Evolutionary conservation across 495 filamentous ascomycete species (phyloP), one percentile per base, ranked within the genome.

Genomic region (Daldinia bambusicola): DNA sequence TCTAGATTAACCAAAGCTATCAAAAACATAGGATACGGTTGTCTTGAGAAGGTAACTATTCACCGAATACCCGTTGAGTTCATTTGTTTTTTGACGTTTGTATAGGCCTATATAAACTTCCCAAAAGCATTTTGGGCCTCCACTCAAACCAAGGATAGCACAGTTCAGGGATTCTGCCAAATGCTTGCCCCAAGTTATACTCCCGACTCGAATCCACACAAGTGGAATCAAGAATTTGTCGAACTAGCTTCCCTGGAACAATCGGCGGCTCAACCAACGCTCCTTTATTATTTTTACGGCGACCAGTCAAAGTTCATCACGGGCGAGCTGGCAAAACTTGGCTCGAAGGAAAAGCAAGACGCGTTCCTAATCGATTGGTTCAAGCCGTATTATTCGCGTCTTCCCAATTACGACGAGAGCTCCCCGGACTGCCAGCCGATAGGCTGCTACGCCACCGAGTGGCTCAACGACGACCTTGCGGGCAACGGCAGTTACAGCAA

Each of bases 221-320:
- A 81, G 12, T 97, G 93, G 93, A 89, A 89, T 71, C 91, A 93
- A 80, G 91, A 95, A 81, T 84, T 85, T 69, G 81, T 97, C 66
- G 93, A 94, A 62, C 83, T 99, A 36, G 88, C 90, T 48, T 86
- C 91, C 2, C 83, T 97, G 18, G 84, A 88, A 0, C 66, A 71
- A 0, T 74, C 82, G 0, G 85, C 80, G 71, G 84, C 89, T 4
- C 94, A 97, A 36, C 92, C 95, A 12, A 97, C 94, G 2, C 85
- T 99, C 18, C 86, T 99, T 26, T 99, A 96, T 85, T 99, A 99
- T 84, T 89, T 90, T 66, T 93, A 91, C 74, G 95, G 94, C 6
- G 81, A 78, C 61, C 85, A 86, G 76, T 89, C 81, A 20, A 75
- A 72, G 67, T 82, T 78, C 67, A 75, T 87, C 12, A 81, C 82